A percentile compares a stretch with the other conserved stretches of the same genome.
These are phyloP conservation scores for Grigorovia jiainica DNA, from an alignment of 805 yeast species.

Conservation along the genomic window DNA sequence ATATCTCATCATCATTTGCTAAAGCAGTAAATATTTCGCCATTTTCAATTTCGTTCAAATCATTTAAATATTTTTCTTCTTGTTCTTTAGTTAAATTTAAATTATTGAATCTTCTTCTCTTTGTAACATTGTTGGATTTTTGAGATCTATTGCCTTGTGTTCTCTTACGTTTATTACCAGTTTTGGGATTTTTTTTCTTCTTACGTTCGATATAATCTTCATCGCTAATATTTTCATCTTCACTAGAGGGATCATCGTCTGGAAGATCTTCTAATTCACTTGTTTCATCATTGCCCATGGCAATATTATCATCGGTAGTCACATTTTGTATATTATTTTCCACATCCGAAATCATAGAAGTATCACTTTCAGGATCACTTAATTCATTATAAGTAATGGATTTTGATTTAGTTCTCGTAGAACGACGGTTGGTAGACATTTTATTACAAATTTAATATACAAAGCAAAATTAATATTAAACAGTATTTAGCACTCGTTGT, in stretches of 20 bases:
- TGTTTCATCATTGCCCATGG: slow-evolving; percentile 5
- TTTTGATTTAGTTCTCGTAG: background rate
- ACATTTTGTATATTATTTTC: background rate
- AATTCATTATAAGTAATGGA: background rate
- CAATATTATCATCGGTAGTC: background rate
- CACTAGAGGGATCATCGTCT: slow-evolving; percentile 1
- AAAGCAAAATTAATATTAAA: background rate
- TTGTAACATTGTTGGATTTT: slow-evolving; percentile 3
- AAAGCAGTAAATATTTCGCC: slow-evolving; percentile 44
- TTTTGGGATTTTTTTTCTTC: slow-evolving; percentile 6
- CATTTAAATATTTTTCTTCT: slow-evolving; percentile 28
- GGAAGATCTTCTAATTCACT: slow-evolving; percentile 11
- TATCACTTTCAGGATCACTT: background rate
- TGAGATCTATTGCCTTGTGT: background rate
- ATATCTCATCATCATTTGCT: slow-evolving; percentile 37
- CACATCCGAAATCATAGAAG: background rate
- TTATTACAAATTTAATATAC: background rate
- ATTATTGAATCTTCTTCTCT: slow-evolving; percentile 1
- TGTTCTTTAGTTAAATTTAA: slow-evolving; percentile 13
- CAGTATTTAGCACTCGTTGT: no score
- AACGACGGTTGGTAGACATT: background rate
- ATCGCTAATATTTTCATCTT: slow-evolving; percentile 13
- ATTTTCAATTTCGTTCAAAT: slow-evolving; percentile 37
- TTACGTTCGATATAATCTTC: slow-evolving; percentile 21
- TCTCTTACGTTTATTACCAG: background rate